Percentiles rank a stretch among this genome's conserved stretches.
Evolutionary conservation across 2,329 filamentous ascomycete species (phyloP).

Genomic region (Penicillium sp.): DNA sequence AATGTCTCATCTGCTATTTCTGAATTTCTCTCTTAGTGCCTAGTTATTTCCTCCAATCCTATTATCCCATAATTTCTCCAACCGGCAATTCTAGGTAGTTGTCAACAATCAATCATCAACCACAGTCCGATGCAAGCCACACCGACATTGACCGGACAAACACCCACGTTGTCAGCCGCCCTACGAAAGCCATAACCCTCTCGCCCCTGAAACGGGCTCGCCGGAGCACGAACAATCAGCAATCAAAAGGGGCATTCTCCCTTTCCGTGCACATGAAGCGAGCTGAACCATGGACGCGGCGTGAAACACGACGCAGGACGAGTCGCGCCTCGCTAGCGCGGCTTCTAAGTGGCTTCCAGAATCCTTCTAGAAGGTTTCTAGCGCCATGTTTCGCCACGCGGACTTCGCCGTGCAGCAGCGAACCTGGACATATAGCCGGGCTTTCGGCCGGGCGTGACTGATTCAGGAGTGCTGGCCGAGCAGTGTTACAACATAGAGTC

Average conservation of each 20-base stretch:
- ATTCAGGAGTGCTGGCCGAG: slow-evolving; percentile 1
- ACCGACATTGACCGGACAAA: background rate
- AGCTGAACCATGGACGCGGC: background rate
- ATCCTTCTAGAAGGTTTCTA: slow-evolving; percentile 38
- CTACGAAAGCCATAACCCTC: background rate
- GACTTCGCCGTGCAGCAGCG: slow-evolving; percentile 2
- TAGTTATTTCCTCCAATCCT: background rate
- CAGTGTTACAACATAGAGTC: background rate
- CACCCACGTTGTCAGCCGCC: background rate
- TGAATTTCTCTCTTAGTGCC: background rate
- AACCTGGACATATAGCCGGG: background rate
- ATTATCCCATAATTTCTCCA: background rate
- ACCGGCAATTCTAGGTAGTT: background rate
- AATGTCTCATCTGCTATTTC: background rate
- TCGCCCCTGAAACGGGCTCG: background rate
- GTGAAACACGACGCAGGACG: background rate
- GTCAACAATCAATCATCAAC: background rate
- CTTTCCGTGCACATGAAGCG: slow-evolving; percentile 3
- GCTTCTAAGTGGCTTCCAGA: slow-evolving; percentile 34
- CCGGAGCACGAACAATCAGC: background rate
- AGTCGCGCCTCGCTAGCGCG: background rate
- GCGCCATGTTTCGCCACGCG: slow-evolving; percentile 19
- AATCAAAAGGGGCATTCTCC: slow-evolving; percentile 5
- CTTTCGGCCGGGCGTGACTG: background rate
- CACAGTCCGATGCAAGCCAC: background rate